Evolutionary conservation across 1,139 yeast species (phyloP).

Genomic region (Wickerhamomyces sp.): DNA sequence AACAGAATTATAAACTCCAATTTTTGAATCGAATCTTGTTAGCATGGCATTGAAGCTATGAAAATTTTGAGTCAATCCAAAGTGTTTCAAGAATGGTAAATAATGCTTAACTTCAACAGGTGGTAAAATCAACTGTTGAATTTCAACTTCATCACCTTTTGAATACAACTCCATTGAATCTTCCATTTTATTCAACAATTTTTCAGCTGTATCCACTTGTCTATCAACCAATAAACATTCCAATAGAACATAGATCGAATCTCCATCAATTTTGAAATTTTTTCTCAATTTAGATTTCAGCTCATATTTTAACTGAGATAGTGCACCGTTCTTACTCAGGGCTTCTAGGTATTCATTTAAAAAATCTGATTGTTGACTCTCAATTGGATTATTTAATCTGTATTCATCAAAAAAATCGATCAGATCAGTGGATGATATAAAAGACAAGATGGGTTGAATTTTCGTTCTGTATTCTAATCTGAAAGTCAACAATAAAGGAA

Average conservation of each 20-base stretch:
- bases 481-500: conserved; percentile 11
- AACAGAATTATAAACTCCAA: conserved; percentile 13
- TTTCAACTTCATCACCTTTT: neutral
- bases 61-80: conserved; percentile 7
- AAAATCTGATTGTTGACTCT: conserved; percentile 12
- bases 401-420: conserved; percentile 10
- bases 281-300: conserved; percentile 7
- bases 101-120: conserved; percentile 18
- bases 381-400: conserved; percentile 6
- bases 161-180: conserved; percentile 1
- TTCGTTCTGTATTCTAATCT: conserved; percentile 12
- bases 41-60: conserved; percentile 7
- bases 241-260: conserved; percentile 10
- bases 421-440: neutral
- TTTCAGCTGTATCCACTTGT: conserved; percentile 10
- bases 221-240: conserved; percentile 9
- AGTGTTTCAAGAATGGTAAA: conserved; percentile 15
- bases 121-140: conserved; percentile 13
- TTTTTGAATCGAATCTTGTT: conserved; percentile 5
- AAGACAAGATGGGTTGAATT: conserved; percentile 13
- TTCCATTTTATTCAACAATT: conserved; percentile 14
- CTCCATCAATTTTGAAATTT: conserved; percentile 9
- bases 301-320: conserved; percentile 4
- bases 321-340: conserved; percentile 7
- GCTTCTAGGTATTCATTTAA: conserved; percentile 10